These are phyloP conservation scores for Priceomyces haplophilus DNA, from an alignment of 805 yeast genomes.

Conservation along the genomic window DNA sequence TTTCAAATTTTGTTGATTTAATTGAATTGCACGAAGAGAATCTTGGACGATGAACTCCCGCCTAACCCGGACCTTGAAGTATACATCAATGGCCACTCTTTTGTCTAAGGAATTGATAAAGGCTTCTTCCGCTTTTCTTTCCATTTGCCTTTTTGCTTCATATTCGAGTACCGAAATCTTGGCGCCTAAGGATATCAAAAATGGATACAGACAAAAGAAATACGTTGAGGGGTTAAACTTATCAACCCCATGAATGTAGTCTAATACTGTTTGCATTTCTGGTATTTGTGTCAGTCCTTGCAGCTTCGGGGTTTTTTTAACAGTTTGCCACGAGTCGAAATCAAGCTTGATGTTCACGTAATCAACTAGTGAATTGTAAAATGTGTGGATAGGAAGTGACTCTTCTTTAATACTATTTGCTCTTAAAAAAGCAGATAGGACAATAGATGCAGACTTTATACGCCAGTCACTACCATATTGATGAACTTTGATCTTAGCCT, in stretches of 20 bases:
- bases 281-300: conserved; percentile 14
- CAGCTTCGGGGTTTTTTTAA: conserved; percentile 17
- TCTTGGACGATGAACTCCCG: conserved; percentile 68
- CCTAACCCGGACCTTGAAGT: conserved; percentile 65
- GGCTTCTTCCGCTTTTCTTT: conserved; percentile 83
- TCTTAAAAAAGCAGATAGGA: conserved; percentile 52
- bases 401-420: conserved; percentile 45
- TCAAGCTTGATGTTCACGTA: conserved; percentile 73
- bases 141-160: conserved; percentile 80
- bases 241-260: conserved; percentile 45
- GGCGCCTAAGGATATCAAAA: conserved; percentile 73
- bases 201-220: conserved; percentile 83
- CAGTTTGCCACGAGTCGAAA: conserved; percentile 78
- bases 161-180: conserved; percentile 78
- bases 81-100: conserved; percentile 59
- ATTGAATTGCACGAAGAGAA: conserved; percentile 62
- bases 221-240: conserved; percentile 27
- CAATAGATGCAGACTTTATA: conserved; percentile 59
- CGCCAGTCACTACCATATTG: conserved; percentile 85
- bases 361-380: conserved; percentile 82
- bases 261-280: conserved; percentile 42
- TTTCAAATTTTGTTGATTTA: conserved; percentile 57
- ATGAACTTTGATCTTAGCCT: conserved; percentile 43
- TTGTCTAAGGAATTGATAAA: conserved; percentile 71
- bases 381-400: conserved; percentile 37